Evolutionary conservation across 352 stramenopile species (phyloP), one percentile per base, ranked within the genome.

Genomic region (Pythium monospermum): DNA sequence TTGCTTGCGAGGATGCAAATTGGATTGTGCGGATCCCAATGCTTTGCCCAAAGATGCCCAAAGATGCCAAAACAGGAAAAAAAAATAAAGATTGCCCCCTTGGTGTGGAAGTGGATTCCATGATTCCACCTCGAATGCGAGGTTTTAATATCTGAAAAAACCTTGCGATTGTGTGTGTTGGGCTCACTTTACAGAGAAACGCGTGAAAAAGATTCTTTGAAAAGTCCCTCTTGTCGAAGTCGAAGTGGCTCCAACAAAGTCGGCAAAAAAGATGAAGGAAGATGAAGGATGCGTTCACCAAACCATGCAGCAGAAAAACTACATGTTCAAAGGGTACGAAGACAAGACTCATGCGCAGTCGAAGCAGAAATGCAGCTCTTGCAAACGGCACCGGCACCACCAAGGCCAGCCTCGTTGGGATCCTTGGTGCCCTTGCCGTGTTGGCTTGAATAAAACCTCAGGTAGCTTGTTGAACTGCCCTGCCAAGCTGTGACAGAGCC

Each of bases 1-100:
- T 35, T 63, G 53, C 39, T 57, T 53, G 51, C 32, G 26, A 42
- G 36, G 37, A 32, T 36, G 63, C 63, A 59, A 68, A 71, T 71
- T 71, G 59, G 55, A 68, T 66, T 66, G 46, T 71, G 63, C 30
- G 7, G 13, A 35, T 40, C 6, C 6, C 19, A 22, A 43, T 43
- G 19, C 25, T 21, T 25, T 35, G 28, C 15, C 25, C 44, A 16
- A 54, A 43, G 46, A 42, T 27, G 36, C 40, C 36, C 49, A 41
- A 60, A 53, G 32, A 41, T 50, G 30, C 16, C 6, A 40, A 19
- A 11, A 16, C 19, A 10, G 19, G 13, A 8, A 35, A 23, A 49
- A 57, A 32, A 40, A 62, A 28, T 13, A 21, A 21, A 7, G 7
- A 49, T 49, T n/a, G n/a, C n/a, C n/a, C n/a, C n/a, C 44, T 54